These are phyloP conservation scores for Cyclocybe cylindracea DNA, from an alignment of 768 basidiomycete genomes.

Conservation along the genomic window DNA sequence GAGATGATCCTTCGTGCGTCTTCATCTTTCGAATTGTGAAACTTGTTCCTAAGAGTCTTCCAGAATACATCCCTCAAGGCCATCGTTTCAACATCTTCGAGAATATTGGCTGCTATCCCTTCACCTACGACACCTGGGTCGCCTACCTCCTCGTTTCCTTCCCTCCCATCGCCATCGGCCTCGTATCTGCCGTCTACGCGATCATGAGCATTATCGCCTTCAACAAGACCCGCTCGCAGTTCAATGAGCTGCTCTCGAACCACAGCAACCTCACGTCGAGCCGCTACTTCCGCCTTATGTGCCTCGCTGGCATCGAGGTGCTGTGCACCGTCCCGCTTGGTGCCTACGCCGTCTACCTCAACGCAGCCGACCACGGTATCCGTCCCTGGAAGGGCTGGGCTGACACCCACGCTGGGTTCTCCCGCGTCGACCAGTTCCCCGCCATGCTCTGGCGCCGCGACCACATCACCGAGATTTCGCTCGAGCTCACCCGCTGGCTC, in stretches of 20 bases:
- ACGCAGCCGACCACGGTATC: slow-evolving; percentile 28
- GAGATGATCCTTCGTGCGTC: slow-evolving; percentile 46
- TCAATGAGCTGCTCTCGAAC: slow-evolving; percentile 40
- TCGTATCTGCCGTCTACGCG: slow-evolving; percentile 39
- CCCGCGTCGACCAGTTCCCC: slow-evolving; percentile 42
- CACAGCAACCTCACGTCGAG: slow-evolving; percentile 43
- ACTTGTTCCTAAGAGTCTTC: slow-evolving; percentile 7
- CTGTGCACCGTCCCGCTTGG: slow-evolving; percentile 47
- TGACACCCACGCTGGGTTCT: slow-evolving; percentile 50
- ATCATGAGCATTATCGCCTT: slow-evolving; percentile 42
- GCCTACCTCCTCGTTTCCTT: slow-evolving; percentile 44
- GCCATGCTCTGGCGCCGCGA: slow-evolving; percentile 41
- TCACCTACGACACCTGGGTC: slow-evolving; percentile 46
- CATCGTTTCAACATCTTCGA: slow-evolving; percentile 64
- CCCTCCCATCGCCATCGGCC: slow-evolving; percentile 41
- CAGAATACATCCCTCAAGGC: slow-evolving; percentile 54
- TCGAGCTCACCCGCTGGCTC: slow-evolving; percentile 53
- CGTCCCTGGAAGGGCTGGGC: slow-evolving; percentile 52
- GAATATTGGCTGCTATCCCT: slow-evolving; percentile 57
- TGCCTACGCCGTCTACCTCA: slow-evolving; percentile 38
- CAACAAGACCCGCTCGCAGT: slow-evolving; percentile 40
- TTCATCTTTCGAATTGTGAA: not conserved
- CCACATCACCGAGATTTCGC: slow-evolving; percentile 13
- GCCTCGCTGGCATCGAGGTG: slow-evolving; percentile 48
- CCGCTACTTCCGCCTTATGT: slow-evolving; percentile 61